Evolutionary conservation across 2,329 filamentous ascomycete species (phyloP), one percentile per base, ranked within the genome.

Genomic region (Microsporum canis): DNA sequence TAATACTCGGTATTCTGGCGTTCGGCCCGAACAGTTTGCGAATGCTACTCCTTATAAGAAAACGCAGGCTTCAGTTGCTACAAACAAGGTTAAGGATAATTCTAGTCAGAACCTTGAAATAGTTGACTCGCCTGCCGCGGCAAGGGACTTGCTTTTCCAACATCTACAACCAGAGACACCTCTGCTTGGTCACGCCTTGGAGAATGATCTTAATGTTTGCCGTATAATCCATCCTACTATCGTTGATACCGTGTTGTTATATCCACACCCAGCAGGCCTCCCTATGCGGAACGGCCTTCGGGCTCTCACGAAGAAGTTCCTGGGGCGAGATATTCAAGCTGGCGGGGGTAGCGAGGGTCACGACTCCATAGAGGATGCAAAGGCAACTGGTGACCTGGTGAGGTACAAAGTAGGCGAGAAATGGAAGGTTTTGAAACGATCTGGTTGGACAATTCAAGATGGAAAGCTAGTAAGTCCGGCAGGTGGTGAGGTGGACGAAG

Each of bases 1-100:
- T 58, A 99, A 99, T 73, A 94, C 91, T 1, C 84, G 89, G 1
- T 99, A 88, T 73, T 96, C 91, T 0, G 94, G 95, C 27, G 87
- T 99, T 5, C 88, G 83, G 66, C 83, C 87, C 0, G 84, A 94
- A 58, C 87, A 95, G 64, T 87, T 91, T 68, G 81, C 83, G 27
- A 80, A 83, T 27, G 91, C 91, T 0, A 73, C 81, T 33, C 80
- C 82, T 0, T 89, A 79, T 65, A 71, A 70, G 12, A 60, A 68
- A 6, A 64, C 69, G 3, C 59, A 63, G 3, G 62, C 70, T 3
- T 63, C 66, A 10, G 23, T 33, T 55, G 57, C 39, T 36, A 67
- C 63, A 45, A 66, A 66, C 65, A 70, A 65, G 17, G 17, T 23
- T 41, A 34, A 51, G 59, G 55, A 53, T 61, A 33, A 29, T 38